A percentile compares a stretch with the other conserved stretches of the same genome.
phyloP scores from a whole-genome alignment of 768 basidiomycete species.

The Xanthoconium stramineum region DNA sequence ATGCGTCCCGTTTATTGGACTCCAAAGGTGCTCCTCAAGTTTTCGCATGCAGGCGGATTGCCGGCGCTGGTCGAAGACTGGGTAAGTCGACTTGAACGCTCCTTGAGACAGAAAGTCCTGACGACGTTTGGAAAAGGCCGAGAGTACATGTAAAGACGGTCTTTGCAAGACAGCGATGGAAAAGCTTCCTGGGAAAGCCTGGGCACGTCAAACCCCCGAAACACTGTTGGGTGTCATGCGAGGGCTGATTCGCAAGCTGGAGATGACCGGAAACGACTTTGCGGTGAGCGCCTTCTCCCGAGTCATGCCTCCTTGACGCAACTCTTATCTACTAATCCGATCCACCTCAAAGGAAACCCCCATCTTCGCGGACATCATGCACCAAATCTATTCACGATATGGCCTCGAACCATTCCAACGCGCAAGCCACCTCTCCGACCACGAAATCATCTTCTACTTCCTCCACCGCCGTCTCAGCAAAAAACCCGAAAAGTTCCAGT shows the following conservation, averaged over 20 bases:
- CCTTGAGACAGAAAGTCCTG: not conserved
- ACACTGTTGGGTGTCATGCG: not conserved
- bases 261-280: not conserved
- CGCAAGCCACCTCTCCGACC: not conserved
- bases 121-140: not conserved
- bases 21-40: not conserved
- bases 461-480: not conserved
- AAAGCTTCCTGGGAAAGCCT: not conserved
- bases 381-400: not conserved
- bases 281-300: not conserved
- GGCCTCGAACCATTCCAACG: not conserved
- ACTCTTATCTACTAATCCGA: not conserved
- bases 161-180: not conserved
- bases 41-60: not conserved
- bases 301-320: not conserved
- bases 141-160: not conserved
- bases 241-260: not conserved
- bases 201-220: not conserved
- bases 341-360: not conserved
- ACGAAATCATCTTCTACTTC: not conserved
- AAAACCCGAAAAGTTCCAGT: not conserved
- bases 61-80: not conserved
- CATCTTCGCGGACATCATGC: not conserved
- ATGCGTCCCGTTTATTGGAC: not conserved
- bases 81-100: not conserved